A percentile compares a stretch with the other conserved stretches of the same genome.
These are phyloP conservation scores for Eruca vesicaria DNA, from an alignment of 441 rosid genomes.

Conservation along the genomic window DNA sequence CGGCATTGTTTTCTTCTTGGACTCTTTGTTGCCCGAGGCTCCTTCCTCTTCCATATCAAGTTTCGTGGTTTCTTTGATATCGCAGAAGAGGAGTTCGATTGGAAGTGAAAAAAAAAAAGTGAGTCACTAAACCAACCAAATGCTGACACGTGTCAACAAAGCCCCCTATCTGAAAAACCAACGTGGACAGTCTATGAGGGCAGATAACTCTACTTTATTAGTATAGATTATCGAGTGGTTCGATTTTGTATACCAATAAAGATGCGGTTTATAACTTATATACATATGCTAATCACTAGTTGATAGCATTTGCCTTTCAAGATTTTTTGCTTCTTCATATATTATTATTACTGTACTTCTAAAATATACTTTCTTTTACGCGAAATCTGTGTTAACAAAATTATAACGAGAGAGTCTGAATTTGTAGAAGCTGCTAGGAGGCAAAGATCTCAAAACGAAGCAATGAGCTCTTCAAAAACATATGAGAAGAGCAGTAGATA, in stretches of 20 bases:
- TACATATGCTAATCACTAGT: neutral
- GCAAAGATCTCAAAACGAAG: neutral
- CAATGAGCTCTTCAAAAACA: neutral
- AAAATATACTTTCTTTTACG: neutral
- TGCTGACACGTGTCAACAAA: too few species aligned
- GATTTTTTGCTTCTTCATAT: neutral
- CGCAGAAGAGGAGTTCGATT: too few species aligned
- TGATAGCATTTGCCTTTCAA: neutral
- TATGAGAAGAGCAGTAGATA: neutral
- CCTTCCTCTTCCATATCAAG: conserved; percentile 13
- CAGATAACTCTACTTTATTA: too few species aligned
- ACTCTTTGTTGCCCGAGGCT: conserved; percentile 17
- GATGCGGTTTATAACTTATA: too few species aligned
- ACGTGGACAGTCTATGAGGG: too few species aligned
- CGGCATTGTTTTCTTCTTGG: conserved; percentile 25
- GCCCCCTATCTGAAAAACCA: too few species aligned
- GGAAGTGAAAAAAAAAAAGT: too few species aligned
- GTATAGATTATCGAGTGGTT: neutral
- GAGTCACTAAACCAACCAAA: too few species aligned
- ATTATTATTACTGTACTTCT: neutral
- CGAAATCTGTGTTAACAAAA: neutral
- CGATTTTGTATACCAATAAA: neutral
- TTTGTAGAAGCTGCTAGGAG: neutral
- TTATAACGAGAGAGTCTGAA: neutral
- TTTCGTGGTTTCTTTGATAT: too few species aligned